Base-by-base conservation (phyloP, 176 grass and related monocot genomes). In the Zizania latifolia region DNA sequence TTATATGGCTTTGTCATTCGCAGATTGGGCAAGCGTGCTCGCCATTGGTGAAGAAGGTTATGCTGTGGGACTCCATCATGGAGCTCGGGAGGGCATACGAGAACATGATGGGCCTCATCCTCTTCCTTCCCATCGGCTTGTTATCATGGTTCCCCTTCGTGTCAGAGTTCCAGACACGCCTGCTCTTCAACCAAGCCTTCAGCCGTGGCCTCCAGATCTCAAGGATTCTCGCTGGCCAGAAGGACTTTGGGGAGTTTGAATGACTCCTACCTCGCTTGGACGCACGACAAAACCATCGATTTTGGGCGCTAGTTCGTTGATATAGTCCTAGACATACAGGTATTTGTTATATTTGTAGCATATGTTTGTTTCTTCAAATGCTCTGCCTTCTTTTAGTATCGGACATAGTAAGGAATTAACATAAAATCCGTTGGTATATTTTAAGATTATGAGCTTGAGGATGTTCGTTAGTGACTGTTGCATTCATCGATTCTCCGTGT, bases 61-160 rank as follows among this genome's bases (percentile, higher is more conserved):
- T 58, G 29, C 43, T 95, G 11, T 99, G 96, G 96, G 96, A 99
- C 45, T 95, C 96, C 8, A 99, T 99, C 77, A 88, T 77, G 96
- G 96, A 99, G 74, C 89, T 99, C 4, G 92, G 92, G 23, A 95
- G 92, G 78, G 65, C 72, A 34, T 99, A 95, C 9, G 96, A 99
- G 35, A 90, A 90, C 66, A 73, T 86, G 34, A 99, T 99, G 96
- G 92, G 92, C 26, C 53, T 99, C 51, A 0, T 92, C 46, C 68
- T 99, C 74, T 99, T 99, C 72, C 46, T 88, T 75, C 96, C 96
- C 3, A 90, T 95, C 2, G 92, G 68, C 16, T 84, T 95, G 46
- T 86, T 99, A 39, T 92, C 96, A 0, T 99, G 96, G 96, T 99
- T 99, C 50, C 96, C 96, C 62, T 99, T 99, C 2, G 90, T 99